Evolutionary conservation across 768 basidiomycete species (phyloP).

Genomic region (Rhodotorula paludigena): DNA sequence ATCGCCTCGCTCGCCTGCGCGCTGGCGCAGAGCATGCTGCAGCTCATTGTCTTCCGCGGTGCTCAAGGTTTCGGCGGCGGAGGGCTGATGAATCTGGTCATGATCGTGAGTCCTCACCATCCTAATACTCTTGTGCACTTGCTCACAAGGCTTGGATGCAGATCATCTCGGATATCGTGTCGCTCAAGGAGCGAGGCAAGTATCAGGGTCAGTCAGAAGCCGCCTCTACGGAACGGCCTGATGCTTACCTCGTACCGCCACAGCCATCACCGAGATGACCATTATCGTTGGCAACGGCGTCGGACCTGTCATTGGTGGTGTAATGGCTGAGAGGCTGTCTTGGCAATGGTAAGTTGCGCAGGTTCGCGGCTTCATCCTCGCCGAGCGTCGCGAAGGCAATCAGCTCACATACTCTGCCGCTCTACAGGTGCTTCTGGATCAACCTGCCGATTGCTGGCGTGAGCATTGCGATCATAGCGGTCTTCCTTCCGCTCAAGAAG

Average conservation of each 20-base stretch:
- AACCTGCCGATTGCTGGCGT: constrained; percentile 57
- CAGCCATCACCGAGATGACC: constrained; percentile 46
- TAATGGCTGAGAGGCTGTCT: constrained; percentile 43
- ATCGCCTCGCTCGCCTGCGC: constrained; percentile 44
- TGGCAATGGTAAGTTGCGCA: no score
- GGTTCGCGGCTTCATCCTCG: no score
- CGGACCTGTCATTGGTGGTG: constrained; percentile 49
- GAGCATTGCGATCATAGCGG: constrained; percentile 58
- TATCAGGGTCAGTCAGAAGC: no score
- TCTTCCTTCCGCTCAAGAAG: constrained; percentile 64
- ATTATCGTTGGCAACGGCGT: constrained; percentile 46
- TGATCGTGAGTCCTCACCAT: constrained; percentile 4
- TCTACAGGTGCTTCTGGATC: not conserved
- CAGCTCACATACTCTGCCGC: no score
- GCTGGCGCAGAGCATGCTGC: constrained; percentile 46
- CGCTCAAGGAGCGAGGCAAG: constrained; percentile 28
- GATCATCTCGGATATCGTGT: constrained; percentile 34
- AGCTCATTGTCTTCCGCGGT: constrained; percentile 48
- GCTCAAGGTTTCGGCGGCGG: constrained; percentile 32
- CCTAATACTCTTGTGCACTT: not conserved
- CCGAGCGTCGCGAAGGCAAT: no score
- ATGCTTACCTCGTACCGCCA: no score
- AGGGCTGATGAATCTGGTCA: constrained; percentile 22
- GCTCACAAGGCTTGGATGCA: not conserved
- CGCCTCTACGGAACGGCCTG: no score